Evolutionary conservation across 805 yeast genomes (phyloP).

Genomic region (Sporopachydermia quercuum): DNA sequence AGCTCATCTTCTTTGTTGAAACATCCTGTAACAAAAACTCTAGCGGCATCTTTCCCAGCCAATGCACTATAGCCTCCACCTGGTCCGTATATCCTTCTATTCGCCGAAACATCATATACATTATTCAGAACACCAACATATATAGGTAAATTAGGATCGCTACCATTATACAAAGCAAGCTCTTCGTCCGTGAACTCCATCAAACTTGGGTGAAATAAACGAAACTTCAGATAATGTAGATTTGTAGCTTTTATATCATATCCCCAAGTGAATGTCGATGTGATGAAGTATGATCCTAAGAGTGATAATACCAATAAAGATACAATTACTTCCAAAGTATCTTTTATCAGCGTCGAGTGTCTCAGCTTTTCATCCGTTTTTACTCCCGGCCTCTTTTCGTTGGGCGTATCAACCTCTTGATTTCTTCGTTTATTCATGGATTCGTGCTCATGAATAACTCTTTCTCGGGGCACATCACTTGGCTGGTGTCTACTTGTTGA

Average conservation of each 20-base stretch:
- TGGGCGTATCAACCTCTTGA: no score
- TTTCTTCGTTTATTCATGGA: no score
- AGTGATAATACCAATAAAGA: conserved; percentile 34
- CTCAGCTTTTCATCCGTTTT: no score
- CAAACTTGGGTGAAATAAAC: conserved; percentile 8
- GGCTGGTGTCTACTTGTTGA: no score
- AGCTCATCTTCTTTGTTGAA: conserved; percentile 36
- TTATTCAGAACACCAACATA: conserved; percentile 44
- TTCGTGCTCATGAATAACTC: no score
- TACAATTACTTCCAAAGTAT: conserved; percentile 26
- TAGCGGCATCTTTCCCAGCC: conserved; percentile 52
- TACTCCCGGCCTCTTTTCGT: no score
- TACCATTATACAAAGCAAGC: conserved; percentile 37
- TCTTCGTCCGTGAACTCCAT: conserved; percentile 28
- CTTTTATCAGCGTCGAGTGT: no score
- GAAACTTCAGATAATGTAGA: conserved; percentile 23
- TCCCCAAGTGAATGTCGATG: conserved; percentile 48
- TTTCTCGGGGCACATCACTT: no score
- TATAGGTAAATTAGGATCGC: conserved; percentile 31
- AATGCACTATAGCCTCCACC: conserved; percentile 39
- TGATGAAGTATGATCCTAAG: conserved; percentile 39
- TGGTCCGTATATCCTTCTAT: conserved; percentile 40
- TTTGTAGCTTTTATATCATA: conserved; percentile 35
- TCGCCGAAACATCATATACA: conserved; percentile 47
- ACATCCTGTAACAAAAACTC: conserved; percentile 63